Evolutionary conservation across 352 stramenopile genomes (phyloP), one percentile per base, ranked within the genome.

Genomic region (Phytophthora aleatoria): DNA sequence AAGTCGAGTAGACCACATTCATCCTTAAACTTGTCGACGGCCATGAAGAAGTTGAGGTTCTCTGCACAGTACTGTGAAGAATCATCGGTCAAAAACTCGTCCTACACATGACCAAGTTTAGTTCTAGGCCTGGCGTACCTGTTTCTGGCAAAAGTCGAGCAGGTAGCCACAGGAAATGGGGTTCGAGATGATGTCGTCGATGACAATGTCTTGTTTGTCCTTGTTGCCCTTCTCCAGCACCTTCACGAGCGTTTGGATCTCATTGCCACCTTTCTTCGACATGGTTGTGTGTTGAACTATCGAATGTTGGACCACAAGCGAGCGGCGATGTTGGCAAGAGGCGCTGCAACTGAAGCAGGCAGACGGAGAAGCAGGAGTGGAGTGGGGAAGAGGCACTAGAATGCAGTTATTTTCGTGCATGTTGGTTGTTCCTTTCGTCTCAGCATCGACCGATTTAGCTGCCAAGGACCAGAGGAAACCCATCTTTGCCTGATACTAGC

Each of bases 1-100:
- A 94, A 92, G 59, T 92, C 83, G 24, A 92, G 69, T 26, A 94
- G 71, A 6, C 76, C 77, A 50, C 83, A 91, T 61, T 89, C 79
- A 52, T 94, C 85, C 57, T 94, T 92, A 71, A 92, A 92, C 54
- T 92, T 92, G 69, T 92, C 86, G 1, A 92, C 86, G 2, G 86
- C 86, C 86, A 94, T 92, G 70, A 94, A 91, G 69, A 94, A 91
- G 50, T 92, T 92, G 16, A 94, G 67, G 71, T 94, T 92, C 71
- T 92, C 84, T 5, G 86, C 86, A 39, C 84, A 92, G 49, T 91
- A 92, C 84, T 92, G 13, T 13, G 3, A 3, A 33, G 5, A 44
- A 31, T 20, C 12, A 42, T 41, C 1, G 31, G 31, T 44, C 3
- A 52, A 38, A 13, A 52, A 16, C 16, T 31, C 31, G 31, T 36